phyloP scores from a whole-genome alignment of 140 eudicot species.

The Stevia rebaudiana region DNA sequence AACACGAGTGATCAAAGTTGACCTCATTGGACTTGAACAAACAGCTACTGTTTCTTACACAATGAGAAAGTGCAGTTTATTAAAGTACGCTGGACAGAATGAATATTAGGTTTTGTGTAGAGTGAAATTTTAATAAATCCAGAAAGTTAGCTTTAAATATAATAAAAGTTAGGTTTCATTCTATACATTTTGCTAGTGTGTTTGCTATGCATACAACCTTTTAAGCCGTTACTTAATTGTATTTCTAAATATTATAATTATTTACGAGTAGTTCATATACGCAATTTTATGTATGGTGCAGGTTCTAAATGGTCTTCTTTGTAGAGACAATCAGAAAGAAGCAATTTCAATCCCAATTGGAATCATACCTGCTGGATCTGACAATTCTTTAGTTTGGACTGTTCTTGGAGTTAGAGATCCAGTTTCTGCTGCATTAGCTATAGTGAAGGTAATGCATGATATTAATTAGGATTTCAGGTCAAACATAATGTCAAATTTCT shows the following conservation, averaged over 20 bases:
- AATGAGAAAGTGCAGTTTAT: neutral
- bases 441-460: slow-evolving; percentile 66
- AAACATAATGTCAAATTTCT: neutral
- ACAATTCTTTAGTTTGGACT: slow-evolving; percentile 99
- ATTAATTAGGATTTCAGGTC: neutral
- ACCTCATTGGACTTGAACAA: slow-evolving; percentile 1
- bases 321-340: slow-evolving; percentile 88
- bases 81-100: neutral
- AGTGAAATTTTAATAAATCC: neutral
- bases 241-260: neutral
- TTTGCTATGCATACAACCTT: neutral
- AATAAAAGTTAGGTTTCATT: neutral
- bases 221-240: neutral
- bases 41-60: slow-evolving; percentile 3
- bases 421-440: slow-evolving; percentile 87
- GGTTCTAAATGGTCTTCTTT: slow-evolving; percentile 92
- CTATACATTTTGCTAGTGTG: neutral
- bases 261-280: neutral
- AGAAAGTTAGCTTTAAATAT: neutral
- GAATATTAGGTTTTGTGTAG: neutral
- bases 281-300: slow-evolving; percentile 25
- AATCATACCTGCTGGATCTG: slow-evolving; percentile 98
- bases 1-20: neutral
- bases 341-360: slow-evolving; percentile 95
- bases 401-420: slow-evolving; percentile 96